phyloP scores from a whole-genome alignment of 306 rosid genomes.

The Castanea crenata region DNA sequence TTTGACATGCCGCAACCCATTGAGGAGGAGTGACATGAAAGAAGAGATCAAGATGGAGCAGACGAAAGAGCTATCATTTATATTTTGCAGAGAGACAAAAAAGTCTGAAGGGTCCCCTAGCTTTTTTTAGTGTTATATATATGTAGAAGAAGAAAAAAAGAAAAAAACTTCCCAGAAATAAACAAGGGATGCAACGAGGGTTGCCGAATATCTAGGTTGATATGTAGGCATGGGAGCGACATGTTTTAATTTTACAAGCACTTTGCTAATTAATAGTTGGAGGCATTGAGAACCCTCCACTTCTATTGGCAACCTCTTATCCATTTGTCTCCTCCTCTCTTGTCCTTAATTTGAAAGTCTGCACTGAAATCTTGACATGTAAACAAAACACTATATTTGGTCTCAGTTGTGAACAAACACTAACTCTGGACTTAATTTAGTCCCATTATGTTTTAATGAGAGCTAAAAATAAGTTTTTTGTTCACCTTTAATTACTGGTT shows the following conservation, averaged over 20 bases:
- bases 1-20: conserved; percentile 76
- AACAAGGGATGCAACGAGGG: conserved; percentile 17
- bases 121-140: too few relatives aligned
- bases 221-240: background rate
- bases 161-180: background rate
- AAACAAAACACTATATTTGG: too few relatives aligned
- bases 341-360: background rate
- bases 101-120: background rate
- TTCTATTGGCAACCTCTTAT: background rate
- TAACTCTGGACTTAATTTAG: background rate
- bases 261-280: background rate
- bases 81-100: background rate
- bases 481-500: background rate
- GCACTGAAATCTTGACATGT: too few relatives aligned
- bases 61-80: background rate
- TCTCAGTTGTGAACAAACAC: background rate
- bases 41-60: background rate
- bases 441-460: background rate
- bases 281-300: background rate
- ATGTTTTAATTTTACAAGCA: background rate
- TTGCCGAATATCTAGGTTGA: conserved; percentile 1
- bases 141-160: background rate
- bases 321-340: background rate
- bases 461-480: background rate
- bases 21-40: background rate